Evolutionary conservation across 345 rosid species (phyloP).

Genomic region (Mangifera indica): DNA sequence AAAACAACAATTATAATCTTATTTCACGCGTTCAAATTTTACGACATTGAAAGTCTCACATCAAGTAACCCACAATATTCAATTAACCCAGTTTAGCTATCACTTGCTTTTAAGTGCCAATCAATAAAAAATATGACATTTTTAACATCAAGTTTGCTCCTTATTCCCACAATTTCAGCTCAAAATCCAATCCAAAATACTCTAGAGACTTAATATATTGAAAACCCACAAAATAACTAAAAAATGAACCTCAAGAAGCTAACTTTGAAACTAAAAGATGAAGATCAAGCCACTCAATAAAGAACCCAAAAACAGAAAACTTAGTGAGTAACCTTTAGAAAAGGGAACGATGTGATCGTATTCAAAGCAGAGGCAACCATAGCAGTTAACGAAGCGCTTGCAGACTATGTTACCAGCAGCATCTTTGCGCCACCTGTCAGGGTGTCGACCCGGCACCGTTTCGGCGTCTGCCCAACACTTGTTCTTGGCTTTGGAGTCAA

Average conservation of each 20-base stretch:
- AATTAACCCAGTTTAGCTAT: neutral
- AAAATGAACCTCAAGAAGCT: neutral
- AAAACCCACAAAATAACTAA: neutral
- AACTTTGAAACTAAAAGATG: neutral
- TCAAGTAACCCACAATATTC: neutral
- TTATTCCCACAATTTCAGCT: neutral
- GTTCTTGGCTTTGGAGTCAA: constrained; percentile 64
- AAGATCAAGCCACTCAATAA: neutral
- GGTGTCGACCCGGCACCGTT: constrained; percentile 79
- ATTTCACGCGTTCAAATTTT: neutral
- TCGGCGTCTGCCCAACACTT: constrained; percentile 79
- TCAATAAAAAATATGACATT: neutral
- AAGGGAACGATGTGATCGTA: constrained; percentile 89
- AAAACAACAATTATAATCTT: neutral
- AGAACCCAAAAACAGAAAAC: neutral
- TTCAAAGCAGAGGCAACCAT: constrained; percentile 91
- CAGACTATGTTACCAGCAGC: constrained; percentile 87
- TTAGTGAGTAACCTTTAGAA: constrained; percentile 64
- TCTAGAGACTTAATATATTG: neutral
- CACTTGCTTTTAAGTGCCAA: neutral
- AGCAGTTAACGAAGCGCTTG: constrained; percentile 83
- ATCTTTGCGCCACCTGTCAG: constrained; percentile 95
- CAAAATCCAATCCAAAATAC: neutral
- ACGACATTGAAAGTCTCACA: neutral
- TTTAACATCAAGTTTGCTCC: neutral